Conservation (phyloP, 2,329 filamentous ascomycete genomes). For the Gnomoniopsis smithogilvyi region DNA sequence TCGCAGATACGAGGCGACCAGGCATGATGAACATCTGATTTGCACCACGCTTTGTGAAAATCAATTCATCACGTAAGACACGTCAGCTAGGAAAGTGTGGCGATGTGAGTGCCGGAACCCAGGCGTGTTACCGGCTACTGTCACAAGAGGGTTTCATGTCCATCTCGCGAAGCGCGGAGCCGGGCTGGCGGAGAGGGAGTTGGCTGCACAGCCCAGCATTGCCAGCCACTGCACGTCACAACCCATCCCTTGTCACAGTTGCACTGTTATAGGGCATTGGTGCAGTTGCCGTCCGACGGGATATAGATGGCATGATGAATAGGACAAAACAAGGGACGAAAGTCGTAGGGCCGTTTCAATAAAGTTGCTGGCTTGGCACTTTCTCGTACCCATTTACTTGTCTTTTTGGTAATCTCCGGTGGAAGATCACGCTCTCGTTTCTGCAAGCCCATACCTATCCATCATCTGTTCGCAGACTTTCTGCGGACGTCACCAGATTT, state of each 20-base stretch:
- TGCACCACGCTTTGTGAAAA: background rate
- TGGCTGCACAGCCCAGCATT: constrained; percentile 8
- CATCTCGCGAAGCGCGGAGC: constrained; percentile 4
- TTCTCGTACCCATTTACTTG: background rate
- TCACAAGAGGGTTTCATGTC: constrained; percentile 17
- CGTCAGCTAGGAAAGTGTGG: background rate
- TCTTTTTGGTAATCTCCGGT: constrained; percentile 7
- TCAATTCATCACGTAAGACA: background rate
- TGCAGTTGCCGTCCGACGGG: background rate
- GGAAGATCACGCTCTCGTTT: background rate
- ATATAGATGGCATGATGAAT: background rate
- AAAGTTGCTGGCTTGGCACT: constrained; percentile 5
- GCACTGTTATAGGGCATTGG: background rate
- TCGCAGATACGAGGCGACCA: background rate
- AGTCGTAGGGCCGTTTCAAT: constrained; percentile 1
- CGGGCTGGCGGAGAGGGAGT: background rate
- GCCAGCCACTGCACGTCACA: background rate
- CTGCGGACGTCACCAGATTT: background rate
- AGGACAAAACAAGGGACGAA: constrained; percentile 2
- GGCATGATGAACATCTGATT: background rate
- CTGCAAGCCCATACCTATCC: background rate
- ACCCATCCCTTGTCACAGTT: constrained; percentile 1
- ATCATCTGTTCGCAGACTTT: background rate
- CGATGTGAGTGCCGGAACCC: background rate
- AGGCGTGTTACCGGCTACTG: constrained; percentile 9